A percentile compares a stretch with the other conserved stretches of the same genome.
These are phyloP conservation scores for Solanum okadae DNA, from an alignment of 257 asterid genomes.

Conservation along the genomic window DNA sequence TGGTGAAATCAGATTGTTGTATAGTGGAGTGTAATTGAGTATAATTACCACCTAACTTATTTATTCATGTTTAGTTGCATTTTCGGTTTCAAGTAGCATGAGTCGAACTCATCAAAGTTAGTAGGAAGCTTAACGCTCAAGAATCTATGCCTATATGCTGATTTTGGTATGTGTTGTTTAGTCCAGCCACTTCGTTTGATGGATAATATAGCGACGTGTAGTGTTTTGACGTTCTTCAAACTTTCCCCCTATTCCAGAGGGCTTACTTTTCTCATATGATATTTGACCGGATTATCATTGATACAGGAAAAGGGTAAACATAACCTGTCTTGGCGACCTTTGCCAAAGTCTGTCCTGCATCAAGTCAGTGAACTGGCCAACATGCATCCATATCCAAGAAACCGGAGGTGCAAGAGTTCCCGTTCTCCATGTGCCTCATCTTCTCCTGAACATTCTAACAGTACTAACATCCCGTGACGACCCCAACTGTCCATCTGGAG, in stretches of 20 bases:
- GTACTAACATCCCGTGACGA: not conserved
- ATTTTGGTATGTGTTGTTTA: not conserved
- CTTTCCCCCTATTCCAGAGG: not conserved
- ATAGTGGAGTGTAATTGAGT: not conserved
- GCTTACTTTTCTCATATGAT: not conserved
- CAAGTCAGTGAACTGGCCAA: constrained; percentile 70
- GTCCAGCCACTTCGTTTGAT: not conserved
- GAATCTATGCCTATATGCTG: not conserved
- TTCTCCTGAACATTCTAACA: not conserved
- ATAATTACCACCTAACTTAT: not conserved
- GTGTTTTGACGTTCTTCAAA: not conserved
- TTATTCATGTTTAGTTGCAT: not conserved
- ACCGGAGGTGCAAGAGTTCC: constrained; percentile 33
- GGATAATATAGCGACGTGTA: not conserved
- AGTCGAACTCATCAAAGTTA: not conserved
- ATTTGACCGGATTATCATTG: not conserved
- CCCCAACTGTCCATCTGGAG: not conserved
- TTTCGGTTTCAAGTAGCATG: not conserved
- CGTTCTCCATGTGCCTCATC: constrained; percentile 19
- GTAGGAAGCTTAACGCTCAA: not conserved
- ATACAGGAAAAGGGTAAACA: constrained; percentile 74
- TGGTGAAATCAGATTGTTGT: not conserved
- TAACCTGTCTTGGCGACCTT: constrained; percentile 81
- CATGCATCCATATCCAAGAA: constrained; percentile 79
- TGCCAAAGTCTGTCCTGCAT: constrained; percentile 64